Conservation (phyloP, 2,329 filamentous ascomycete genomes). For the Fusarium floridanum region DNA sequence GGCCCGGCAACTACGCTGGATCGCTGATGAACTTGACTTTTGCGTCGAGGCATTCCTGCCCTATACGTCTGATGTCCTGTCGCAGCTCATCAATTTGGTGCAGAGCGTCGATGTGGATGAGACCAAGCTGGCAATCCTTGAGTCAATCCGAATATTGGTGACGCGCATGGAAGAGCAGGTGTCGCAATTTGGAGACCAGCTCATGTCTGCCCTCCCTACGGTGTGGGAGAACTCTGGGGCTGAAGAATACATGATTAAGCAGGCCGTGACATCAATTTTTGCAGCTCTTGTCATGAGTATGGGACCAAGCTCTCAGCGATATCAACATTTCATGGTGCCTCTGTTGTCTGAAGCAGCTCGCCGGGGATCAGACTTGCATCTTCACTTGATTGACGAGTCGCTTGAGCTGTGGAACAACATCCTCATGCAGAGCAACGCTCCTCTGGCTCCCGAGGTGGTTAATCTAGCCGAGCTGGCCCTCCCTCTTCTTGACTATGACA, state of each 20-base stretch:
- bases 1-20: constrained; percentile 82
- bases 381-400: constrained; percentile 92
- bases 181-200: constrained; percentile 77
- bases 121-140: constrained; percentile 89
- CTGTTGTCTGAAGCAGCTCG: constrained; percentile 85
- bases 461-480: constrained; percentile 73
- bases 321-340: constrained; percentile 84
- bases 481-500: constrained; percentile 75
- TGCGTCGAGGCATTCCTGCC: constrained; percentile 79
- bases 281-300: constrained; percentile 88
- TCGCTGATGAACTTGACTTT: constrained; percentile 90
- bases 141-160: constrained; percentile 86
- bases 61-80: constrained; percentile 80
- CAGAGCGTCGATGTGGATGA: constrained; percentile 85
- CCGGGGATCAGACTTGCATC: constrained; percentile 77
- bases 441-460: constrained; percentile 72
- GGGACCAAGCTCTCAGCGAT: constrained; percentile 80
- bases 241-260: constrained; percentile 93
- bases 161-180: constrained; percentile 83
- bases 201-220: constrained; percentile 82
- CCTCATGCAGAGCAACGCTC: constrained; percentile 73
- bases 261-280: constrained; percentile 89
- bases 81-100: constrained; percentile 81
- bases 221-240: constrained; percentile 86
- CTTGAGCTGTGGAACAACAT: constrained; percentile 90